Percentiles rank a stretch among this genome's conserved stretches.
Evolutionary conservation across 352 stramenopile genomes (phyloP).

Genomic region (Globisporangium paddicum): DNA sequence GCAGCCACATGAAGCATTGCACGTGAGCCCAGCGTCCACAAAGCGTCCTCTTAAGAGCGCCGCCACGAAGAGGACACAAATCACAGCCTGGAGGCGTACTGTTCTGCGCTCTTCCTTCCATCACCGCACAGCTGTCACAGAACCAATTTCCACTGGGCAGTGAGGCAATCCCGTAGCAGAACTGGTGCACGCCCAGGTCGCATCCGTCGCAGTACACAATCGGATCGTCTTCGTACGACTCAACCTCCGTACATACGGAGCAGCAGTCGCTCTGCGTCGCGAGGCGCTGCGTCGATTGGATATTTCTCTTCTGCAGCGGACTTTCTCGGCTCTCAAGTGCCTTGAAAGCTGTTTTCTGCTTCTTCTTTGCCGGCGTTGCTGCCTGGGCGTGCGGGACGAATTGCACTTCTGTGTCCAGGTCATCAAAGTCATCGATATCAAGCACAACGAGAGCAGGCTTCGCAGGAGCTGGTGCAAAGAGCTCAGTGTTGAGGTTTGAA

Average conservation of each 20-base stretch:
- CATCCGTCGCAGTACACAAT: slow-evolving; percentile 91
- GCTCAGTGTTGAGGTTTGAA: neutral
- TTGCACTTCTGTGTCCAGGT: slow-evolving; percentile 5
- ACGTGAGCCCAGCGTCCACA: slow-evolving; percentile 79
- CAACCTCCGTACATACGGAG: slow-evolving; percentile 70
- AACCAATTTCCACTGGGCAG: slow-evolving; percentile 81
- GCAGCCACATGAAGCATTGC: slow-evolving; percentile 85
- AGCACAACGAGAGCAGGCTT: slow-evolving; percentile 1
- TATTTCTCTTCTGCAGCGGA: neutral
- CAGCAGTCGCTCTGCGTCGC: slow-evolving; percentile 32
- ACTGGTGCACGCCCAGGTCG: slow-evolving; percentile 84
- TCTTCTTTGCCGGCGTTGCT: slow-evolving; percentile 1
- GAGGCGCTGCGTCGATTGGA: neutral
- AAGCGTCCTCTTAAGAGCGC: slow-evolving; percentile 53
- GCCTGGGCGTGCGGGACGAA: neutral
- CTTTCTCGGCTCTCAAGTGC: neutral
- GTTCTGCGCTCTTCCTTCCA: neutral
- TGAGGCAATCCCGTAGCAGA: slow-evolving; percentile 78
- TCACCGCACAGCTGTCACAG: slow-evolving; percentile 53
- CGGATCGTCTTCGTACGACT: slow-evolving; percentile 84
- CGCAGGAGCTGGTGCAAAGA: neutral
- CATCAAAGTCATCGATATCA: slow-evolving; percentile 11
- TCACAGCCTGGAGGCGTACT: slow-evolving; percentile 26
- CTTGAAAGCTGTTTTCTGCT: neutral
- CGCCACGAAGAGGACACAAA: slow-evolving; percentile 60